phyloP scores from a whole-genome alignment of 257 asterid species.

The Jacaranda copaia region DNA sequence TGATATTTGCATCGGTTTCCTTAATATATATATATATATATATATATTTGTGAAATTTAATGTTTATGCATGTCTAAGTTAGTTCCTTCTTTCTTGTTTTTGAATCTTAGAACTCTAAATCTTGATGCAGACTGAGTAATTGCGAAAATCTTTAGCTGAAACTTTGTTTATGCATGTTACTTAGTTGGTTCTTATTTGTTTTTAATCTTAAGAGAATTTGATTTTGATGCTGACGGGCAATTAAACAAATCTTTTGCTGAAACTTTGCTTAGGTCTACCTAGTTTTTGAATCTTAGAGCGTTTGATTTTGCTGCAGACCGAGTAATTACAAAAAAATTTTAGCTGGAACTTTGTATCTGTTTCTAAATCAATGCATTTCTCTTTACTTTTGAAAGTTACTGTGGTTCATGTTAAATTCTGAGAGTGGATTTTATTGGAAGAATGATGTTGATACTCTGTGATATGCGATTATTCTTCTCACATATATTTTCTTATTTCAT shows the following conservation, averaged over 20 bases:
- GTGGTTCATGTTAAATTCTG: background rate
- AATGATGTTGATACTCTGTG: background rate
- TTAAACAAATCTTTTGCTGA: too few relatives aligned
- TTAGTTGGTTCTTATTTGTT: too few relatives aligned
- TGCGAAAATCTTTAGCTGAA: background rate
- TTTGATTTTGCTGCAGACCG: slow-evolving; percentile 3
- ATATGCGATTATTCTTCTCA: background rate
- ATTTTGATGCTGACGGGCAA: too few relatives aligned
- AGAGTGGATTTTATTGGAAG: background rate
- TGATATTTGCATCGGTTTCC: background rate
- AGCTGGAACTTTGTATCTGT: background rate
- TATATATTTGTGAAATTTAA: background rate
- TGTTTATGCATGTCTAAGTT: background rate
- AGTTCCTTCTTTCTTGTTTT: background rate
- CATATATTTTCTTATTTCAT: background rate
- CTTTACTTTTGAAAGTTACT: background rate
- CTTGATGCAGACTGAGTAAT: slow-evolving; percentile 5
- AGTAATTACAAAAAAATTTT: background rate
- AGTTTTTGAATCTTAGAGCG: background rate
- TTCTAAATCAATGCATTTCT: background rate
- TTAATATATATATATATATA: too few relatives aligned
- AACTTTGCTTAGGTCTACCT: too few relatives aligned
- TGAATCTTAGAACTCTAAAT: background rate
- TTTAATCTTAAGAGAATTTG: too few relatives aligned
- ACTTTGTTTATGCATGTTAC: background rate